phyloP scores from a whole-genome alignment of 108 stramenopile genomes.

The Nitzschia sp. region DNA sequence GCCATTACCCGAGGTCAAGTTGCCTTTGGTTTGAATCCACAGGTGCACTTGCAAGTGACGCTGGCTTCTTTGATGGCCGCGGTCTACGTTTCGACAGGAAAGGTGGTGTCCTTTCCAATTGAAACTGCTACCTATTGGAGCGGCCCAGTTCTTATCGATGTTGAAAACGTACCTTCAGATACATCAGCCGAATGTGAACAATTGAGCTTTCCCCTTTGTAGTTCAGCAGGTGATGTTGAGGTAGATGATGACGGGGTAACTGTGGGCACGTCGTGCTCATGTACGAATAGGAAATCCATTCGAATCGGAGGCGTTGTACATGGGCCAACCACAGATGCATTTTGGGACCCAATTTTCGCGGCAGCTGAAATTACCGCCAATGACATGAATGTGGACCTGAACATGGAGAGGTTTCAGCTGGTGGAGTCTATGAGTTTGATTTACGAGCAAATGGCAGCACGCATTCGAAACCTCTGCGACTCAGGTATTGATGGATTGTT shows the following conservation, averaged over 20 bases:
- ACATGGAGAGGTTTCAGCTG: conserved; percentile 10
- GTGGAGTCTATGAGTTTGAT: background rate
- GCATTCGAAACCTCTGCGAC: conserved; percentile 10
- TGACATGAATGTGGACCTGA: conserved; percentile 25
- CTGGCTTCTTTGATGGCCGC: conserved; percentile 23
- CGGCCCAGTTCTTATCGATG: background rate
- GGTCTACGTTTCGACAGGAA: conserved; percentile 30
- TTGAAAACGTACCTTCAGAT: background rate
- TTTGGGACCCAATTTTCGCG: conserved; percentile 39
- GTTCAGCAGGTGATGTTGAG: background rate
- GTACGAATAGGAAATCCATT: background rate
- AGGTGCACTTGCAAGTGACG: conserved; percentile 32
- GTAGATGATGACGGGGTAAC: background rate
- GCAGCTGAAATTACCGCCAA: conserved; percentile 16
- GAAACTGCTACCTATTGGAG: background rate
- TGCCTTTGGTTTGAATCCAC: conserved; percentile 21
- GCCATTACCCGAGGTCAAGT: conserved; percentile 17
- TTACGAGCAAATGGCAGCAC: conserved; percentile 13
- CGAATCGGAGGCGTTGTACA: conserved; percentile 24
- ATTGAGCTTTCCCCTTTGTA: conserved; percentile 1
- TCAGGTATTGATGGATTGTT: conserved; percentile 34
- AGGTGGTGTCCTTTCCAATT: background rate
- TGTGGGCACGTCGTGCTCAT: background rate
- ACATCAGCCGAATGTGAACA: background rate
- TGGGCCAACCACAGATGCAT: conserved; percentile 23